Evolutionary conservation across 768 basidiomycete genomes (phyloP), one percentile per base, ranked within the genome.

Genomic region (Phlegmacium glaucopus): DNA sequence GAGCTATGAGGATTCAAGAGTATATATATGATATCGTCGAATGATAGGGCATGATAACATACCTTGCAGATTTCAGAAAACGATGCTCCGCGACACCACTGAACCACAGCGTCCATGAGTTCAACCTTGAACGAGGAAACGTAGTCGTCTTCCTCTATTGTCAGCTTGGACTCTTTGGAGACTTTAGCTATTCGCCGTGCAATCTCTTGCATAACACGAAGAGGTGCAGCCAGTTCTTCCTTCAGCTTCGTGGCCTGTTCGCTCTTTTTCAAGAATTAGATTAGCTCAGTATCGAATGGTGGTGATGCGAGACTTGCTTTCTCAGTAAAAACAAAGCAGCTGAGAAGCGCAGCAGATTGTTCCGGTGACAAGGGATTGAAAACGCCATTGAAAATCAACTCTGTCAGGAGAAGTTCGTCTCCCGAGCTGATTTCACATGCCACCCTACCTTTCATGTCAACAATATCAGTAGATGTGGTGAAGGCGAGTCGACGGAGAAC

Each of bases 371-470:
- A 66, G 3, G 88, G 63, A 60, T 96, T 97, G 77, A 99, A 99
- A 16, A 84, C 87, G 47, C 96, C 96, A 51, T 96, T 93, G 76
- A 99, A 98, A 49, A 99, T 86, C 60, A 99, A 78, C 67, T 98
- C 96, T 1, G 96, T 99, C 52, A 99, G 76, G 28, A 99, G 75
- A 43, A 99, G 70, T 69, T 99, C 96, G 60, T 99, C 96, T 6
- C 96, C 96, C 2, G 94, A 86, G 62, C 90, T 93, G 67, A 99
- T 98, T 69, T 99, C 96, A 63, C 96, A 99, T 13, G 96, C 96
- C 1, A 99, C 95, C 32, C 96, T 78, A 1, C 96, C 96, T 71
- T 99, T 99, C 79, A 94, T 84, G 62, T 98, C 96, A 16, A 98
- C 92, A 48, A 98, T 96, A 65, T 98, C 95, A 1, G 85, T 79